Conservation (phyloP, 306 rosid species). For the Parietaria judaica region DNA sequence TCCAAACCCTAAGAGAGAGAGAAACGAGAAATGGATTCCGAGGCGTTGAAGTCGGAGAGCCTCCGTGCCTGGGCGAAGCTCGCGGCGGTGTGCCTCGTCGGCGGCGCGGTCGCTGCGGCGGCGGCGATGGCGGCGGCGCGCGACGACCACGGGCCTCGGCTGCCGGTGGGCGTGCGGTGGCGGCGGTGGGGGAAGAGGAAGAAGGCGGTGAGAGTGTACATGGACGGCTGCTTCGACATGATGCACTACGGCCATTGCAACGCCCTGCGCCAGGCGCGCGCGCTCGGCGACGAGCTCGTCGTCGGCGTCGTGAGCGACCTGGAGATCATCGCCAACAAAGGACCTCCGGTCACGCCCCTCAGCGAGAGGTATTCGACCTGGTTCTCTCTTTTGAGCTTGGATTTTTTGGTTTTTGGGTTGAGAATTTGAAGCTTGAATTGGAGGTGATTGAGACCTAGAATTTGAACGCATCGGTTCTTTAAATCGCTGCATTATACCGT, state of each 20-base stretch:
- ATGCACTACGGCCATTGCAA: slow-evolving; percentile 70
- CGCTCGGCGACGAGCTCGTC: slow-evolving; percentile 50
- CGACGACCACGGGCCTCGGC: slow-evolving; percentile 12
- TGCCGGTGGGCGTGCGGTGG: slow-evolving; percentile 31
- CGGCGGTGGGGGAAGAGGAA: slow-evolving; percentile 36
- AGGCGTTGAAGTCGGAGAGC: slow-evolving; percentile 25
- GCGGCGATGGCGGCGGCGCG: slow-evolving; percentile 7
- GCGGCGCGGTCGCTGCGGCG: slow-evolving; percentile 42
- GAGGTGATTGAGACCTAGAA: background rate
- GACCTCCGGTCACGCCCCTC: slow-evolving; percentile 55
- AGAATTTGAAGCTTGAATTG: background rate
- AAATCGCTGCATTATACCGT: background rate
- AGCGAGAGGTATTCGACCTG: slow-evolving; percentile 30
- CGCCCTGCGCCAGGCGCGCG: slow-evolving; percentile 62
- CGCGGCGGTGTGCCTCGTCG: slow-evolving; percentile 51
- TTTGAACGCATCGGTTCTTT: background rate
- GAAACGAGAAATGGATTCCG: slow-evolving; percentile 30
- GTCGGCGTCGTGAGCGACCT: slow-evolving; percentile 57
- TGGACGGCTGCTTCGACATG: slow-evolving; percentile 65
- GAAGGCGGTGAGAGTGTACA: slow-evolving; percentile 49
- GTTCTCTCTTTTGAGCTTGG: background rate
- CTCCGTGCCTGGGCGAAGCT: slow-evolving; percentile 38
- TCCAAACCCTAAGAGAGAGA: background rate
- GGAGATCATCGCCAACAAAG: slow-evolving; percentile 48
- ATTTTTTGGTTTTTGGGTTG: background rate